Evolutionary conservation across 495 filamentous ascomycete genomes (phyloP), one percentile per base, ranked within the genome.

Genomic region (Hyaloscypha finlandica): DNA sequence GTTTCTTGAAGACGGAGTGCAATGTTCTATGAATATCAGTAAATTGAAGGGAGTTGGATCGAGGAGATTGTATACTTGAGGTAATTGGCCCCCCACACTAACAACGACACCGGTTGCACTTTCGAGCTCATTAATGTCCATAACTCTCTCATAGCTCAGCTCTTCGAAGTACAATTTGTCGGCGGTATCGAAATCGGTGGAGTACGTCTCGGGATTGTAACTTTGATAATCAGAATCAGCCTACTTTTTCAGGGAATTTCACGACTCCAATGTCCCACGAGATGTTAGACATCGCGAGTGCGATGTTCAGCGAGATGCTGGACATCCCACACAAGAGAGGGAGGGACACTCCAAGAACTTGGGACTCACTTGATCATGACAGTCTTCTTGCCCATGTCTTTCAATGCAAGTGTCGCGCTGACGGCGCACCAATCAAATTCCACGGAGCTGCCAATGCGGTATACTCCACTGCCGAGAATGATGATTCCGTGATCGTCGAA

Each of bases 401-500:
- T 86, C 68, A 97, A 84, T 42, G 94, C 93, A 35, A 91, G 83
- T 19, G 95, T 95, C 67, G 92, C 92, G 74, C 94, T 97, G 69
- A 97, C 94, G 64, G 94, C 94, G 75, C 95, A 98, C 94, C 94
- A 99, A 79, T 99, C 94, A 75, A 99, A 99, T 78, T 99, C 94
- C 64, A 99, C 94, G 29, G 93, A 97, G 81, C 90, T 94, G 68
- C 95, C 94, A 74, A 97, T 99, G 70, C 94, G 87, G 84, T 98
- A 98, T 0, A 68, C 65, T 22, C 65, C 65, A 35, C 39, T 56
- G 16, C 67, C 67, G 3, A 70, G 31, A 29, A 65, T 62, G 48
- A 70, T 59, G 22, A 53, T 73, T 51, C 93, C 93, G 74, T 97
- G 92, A 75, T 97, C 94, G 73, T 99, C 90, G 69, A 99, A 99